A percentile compares a stretch with the other conserved stretches of the same genome.
phyloP scores from a whole-genome alignment of 2,329 filamentous ascomycete genomes.

The Hirsutella minnesotensis region DNA sequence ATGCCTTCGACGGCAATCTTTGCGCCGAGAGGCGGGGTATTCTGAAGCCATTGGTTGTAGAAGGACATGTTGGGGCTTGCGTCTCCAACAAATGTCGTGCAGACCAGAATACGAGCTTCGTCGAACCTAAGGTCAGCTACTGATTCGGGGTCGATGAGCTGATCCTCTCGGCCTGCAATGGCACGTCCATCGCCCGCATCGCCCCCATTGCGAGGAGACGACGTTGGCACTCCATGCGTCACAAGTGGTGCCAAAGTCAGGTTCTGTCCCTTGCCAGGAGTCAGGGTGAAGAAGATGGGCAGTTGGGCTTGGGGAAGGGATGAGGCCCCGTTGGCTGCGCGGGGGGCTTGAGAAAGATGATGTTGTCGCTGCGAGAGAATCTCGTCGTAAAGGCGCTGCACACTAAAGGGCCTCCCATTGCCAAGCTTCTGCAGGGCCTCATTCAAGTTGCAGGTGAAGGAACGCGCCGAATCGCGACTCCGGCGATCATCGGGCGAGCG shows the following conservation, averaged over 20 bases:
- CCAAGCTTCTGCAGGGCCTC: conserved; percentile 44
- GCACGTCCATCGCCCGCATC: conserved; percentile 11
- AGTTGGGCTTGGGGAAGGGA: conserved; percentile 20
- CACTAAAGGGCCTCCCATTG: conserved; percentile 41
- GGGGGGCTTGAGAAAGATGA: conserved; percentile 27
- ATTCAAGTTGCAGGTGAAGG: conserved; percentile 45
- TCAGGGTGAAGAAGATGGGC: conserved; percentile 44
- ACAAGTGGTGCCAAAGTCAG: conserved; percentile 40
- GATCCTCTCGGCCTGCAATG: conserved; percentile 19
- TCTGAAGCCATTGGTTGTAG: conserved; percentile 55
- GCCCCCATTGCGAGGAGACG: conserved; percentile 10
- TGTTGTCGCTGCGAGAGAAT: conserved; percentile 32
- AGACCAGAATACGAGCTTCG: conserved; percentile 51
- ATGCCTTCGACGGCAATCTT: conserved; percentile 55
- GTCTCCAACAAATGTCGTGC: conserved; percentile 55
- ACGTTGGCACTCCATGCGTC: conserved; percentile 14
- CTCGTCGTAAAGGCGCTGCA: conserved; percentile 46
- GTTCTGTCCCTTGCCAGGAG: conserved; percentile 38
- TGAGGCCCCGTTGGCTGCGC: conserved; percentile 33
- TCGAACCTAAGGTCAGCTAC: conserved; percentile 48
- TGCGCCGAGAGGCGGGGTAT: conserved; percentile 41
- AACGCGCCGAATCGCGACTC: conserved; percentile 32
- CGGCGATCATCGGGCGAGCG: conserved; percentile 37
- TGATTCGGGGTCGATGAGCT: conserved; percentile 33
- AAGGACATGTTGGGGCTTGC: conserved; percentile 54